Evolutionary conservation across 352 stramenopile species (phyloP).

Genomic region (Phytophthora uliginosa): DNA sequence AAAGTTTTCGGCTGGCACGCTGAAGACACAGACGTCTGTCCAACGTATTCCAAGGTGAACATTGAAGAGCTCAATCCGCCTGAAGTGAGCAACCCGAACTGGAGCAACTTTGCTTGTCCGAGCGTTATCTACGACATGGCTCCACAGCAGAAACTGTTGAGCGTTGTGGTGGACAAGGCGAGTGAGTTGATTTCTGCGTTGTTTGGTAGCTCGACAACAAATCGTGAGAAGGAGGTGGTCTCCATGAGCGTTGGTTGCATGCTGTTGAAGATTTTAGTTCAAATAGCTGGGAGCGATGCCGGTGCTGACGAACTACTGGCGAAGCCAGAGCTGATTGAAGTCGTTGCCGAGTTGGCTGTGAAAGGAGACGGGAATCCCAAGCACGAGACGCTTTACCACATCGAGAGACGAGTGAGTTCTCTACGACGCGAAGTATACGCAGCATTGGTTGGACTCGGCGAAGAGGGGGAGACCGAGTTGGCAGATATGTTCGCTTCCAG

Average conservation of each 20-base stretch:
- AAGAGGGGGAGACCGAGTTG: conserved; percentile 44
- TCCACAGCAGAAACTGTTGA: conserved; percentile 2
- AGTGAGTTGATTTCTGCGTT: conserved; percentile 27
- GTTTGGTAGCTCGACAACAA: neutral
- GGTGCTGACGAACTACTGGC: conserved; percentile 24
- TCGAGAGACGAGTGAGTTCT: conserved; percentile 51
- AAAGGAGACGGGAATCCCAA: conserved; percentile 29
- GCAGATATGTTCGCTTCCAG: conserved; percentile 9
- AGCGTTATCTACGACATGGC: conserved; percentile 26
- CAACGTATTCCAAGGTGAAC: conserved; percentile 27
- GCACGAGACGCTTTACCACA: conserved; percentile 43
- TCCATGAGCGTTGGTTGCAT: conserved; percentile 22
- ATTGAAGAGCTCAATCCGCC: conserved; percentile 34
- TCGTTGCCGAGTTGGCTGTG: conserved; percentile 20
- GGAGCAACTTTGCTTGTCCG: neutral
- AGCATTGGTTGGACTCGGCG: conserved; percentile 44
- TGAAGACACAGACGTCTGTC: neutral
- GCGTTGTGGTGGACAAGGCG: conserved; percentile 32
- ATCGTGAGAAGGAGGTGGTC: neutral
- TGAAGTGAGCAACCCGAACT: conserved; percentile 12
- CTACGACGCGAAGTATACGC: conserved; percentile 62
- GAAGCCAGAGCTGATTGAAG: conserved; percentile 21
- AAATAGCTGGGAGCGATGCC: conserved; percentile 20
- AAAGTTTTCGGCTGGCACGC: conserved; percentile 22
- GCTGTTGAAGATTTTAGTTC: conserved; percentile 35